Evolutionary conservation across 495 filamentous ascomycete genomes (phyloP).

Genomic region (Articulospora tetracladia): DNA sequence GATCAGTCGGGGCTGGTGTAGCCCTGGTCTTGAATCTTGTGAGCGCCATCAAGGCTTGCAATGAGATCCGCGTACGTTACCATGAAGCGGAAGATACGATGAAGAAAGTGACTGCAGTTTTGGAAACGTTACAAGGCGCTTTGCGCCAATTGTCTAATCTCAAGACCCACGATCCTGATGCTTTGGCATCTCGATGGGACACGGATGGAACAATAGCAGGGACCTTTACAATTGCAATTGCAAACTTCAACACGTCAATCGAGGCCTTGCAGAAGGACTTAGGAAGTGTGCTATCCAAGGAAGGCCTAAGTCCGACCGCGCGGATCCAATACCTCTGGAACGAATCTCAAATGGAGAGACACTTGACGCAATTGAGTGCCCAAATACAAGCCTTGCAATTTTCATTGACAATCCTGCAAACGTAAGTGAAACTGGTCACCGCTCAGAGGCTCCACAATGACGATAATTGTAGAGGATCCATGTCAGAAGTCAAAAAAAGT

Average conservation of each 20-base stretch:
- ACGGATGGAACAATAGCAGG: conserved; percentile 16
- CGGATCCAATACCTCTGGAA: conserved; percentile 9
- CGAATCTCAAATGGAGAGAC: conserved; percentile 8
- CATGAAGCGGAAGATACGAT: background rate
- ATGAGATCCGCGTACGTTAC: background rate
- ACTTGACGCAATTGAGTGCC: background rate
- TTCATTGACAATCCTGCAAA: conserved; percentile 3
- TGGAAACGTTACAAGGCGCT: conserved; percentile 10
- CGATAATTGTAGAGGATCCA: background rate
- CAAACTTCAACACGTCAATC: background rate
- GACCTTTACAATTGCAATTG: background rate
- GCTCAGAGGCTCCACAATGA: background rate
- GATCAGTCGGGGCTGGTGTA: conserved; percentile 2
- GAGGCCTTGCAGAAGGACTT: background rate
- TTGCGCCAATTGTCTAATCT: conserved; percentile 12
- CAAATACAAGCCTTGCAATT: conserved; percentile 6
- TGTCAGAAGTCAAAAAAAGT: conserved; percentile 1
- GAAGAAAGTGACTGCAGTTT: background rate
- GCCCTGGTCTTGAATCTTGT: conserved; percentile 11
- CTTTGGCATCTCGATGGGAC: conserved; percentile 11
- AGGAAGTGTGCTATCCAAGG: background rate
- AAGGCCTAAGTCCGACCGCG: background rate
- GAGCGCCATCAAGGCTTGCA: conserved; percentile 5
- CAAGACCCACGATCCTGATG: conserved; percentile 8
- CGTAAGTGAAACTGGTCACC: background rate